Evolutionary conservation across 306 rosid genomes (phyloP).

Genomic region (Corylus heterophylla): DNA sequence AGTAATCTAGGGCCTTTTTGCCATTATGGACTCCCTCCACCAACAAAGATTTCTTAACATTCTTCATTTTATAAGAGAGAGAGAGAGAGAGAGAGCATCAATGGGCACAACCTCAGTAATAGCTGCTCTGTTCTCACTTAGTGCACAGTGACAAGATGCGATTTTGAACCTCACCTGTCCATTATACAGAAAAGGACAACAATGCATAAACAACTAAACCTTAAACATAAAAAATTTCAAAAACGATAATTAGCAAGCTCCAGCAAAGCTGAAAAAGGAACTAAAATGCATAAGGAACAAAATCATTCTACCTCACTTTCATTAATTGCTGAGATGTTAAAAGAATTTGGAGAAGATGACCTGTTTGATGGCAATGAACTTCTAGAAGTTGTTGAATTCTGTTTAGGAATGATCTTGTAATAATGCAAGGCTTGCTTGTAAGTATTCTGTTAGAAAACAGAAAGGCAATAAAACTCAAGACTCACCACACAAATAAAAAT

Average conservation of each 20-base stretch:
- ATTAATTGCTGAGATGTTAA: slow-evolving; percentile 65
- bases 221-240: neutral
- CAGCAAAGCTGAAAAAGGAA: slow-evolving; percentile 13
- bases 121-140: slow-evolving; percentile 84
- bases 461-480: slow-evolving; percentile 16
- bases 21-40: slow-evolving; percentile 14
- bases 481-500: slow-evolving; percentile 2
- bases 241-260: slow-evolving; percentile 15
- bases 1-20: slow-evolving; percentile 20
- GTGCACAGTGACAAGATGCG: slow-evolving; percentile 72
- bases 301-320: slow-evolving; percentile 78
- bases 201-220: slow-evolving; percentile 16
- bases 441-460: slow-evolving; percentile 56
- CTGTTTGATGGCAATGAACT: slow-evolving; percentile 72
- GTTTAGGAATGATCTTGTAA: slow-evolving; percentile 78
- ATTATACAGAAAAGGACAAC: slow-evolving; percentile 21
- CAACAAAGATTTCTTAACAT: slow-evolving; percentile 6
- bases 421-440: slow-evolving; percentile 88
- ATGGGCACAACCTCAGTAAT: slow-evolving; percentile 67
- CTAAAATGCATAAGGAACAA: slow-evolving; percentile 3
- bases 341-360: slow-evolving; percentile 87
- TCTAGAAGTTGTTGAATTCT: slow-evolving; percentile 57
- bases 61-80: slow-evolving; percentile 11
- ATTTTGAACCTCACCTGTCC: slow-evolving; percentile 92
- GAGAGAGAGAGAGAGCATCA: slow-evolving; percentile 9